Percentiles rank a stretch among this genome's conserved stretches.
These are phyloP conservation scores for Cutaneotrichosporon sp. DNA, from an alignment of 1,284 basidiomycete species.

Conservation along the genomic window DNA sequence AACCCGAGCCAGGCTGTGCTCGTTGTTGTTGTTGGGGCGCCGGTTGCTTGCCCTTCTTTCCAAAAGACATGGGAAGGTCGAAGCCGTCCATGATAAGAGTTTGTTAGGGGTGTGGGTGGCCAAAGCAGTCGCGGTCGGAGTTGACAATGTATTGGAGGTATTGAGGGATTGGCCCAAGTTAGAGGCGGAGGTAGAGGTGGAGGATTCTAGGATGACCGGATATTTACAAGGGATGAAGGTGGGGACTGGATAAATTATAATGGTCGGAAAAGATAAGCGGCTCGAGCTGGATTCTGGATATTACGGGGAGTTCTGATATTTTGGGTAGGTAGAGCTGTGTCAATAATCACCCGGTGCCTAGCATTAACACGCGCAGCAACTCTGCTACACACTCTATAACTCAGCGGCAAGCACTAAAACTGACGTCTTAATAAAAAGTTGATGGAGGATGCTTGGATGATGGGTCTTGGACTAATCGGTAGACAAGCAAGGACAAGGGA, in stretches of 20 bases:
- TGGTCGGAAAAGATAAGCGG: neutral
- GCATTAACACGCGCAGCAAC: too few relatives aligned
- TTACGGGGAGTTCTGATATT: neutral
- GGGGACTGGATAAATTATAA: neutral
- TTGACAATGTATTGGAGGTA: neutral
- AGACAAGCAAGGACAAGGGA: neutral
- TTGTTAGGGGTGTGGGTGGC: neutral
- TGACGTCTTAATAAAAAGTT: too few relatives aligned
- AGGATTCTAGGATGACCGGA: neutral
- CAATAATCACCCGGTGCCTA: neutral
- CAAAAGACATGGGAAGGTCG: constrained; percentile 40
- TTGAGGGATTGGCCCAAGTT: neutral
- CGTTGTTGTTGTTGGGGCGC: neutral
- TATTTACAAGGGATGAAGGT: neutral
- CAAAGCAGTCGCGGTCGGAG: constrained; percentile 1
- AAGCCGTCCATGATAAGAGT: constrained; percentile 32
- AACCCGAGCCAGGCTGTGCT: neutral
- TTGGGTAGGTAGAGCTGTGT: neutral
- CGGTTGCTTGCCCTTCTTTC: constrained; percentile 29
- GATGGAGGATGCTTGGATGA: neutral
- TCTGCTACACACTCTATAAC: too few relatives aligned
- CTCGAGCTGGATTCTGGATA: neutral
- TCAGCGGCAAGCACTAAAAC: too few relatives aligned
- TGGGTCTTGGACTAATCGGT: neutral
- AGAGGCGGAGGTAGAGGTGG: neutral